Base-by-base conservation (phyloP, 768 basidiomycete genomes). In the Wakefieldia striispora region DNA sequence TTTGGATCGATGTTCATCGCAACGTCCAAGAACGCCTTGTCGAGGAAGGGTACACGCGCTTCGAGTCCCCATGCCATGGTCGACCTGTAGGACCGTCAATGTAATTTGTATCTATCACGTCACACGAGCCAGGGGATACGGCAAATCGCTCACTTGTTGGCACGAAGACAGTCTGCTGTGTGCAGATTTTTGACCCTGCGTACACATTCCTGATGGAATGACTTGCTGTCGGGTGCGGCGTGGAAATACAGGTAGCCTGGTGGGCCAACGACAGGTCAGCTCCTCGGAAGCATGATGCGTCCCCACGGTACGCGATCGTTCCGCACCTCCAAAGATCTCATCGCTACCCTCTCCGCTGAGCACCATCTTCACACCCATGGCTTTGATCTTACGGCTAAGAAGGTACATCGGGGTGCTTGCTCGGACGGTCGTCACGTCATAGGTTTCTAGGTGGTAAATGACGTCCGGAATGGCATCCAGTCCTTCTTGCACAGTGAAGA, bases 31-130 rank as follows among this genome's bases (percentile, higher is more conserved):
- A 99, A 99, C 14, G 81, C 74, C 73, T 94, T 95, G 77, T 99
- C 97, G 47, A 99, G 83, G 84, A 99, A 99, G 12, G 97, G 97
- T 6, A 99, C 97, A 41, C 97, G 91, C 3, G 94, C 94, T 68
- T 99, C 97, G 40, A 99, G 83, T 54, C 97, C 97, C 95, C 95
- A 99, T 1, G 97, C 97, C 97, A 99, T 98, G 8, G 97, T 98
- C 23, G 95, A 97, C 64, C 90, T 90, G 54, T 38, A 39, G 50
- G 42, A 37, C n/a, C 17, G 38, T 53, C 45, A 54, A 38, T 37
- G 49, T 36, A 29, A 12, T 26, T 26, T 26, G 29, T 13, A 11
- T 29, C 12, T 29, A 12, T 27, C 38, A 23, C 53, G 29, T 23
- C 26, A 35, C 26, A 36, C 16, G 38, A 16, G 23, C 44, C 11